phyloP scores from a whole-genome alignment of 2,329 filamentous ascomycete genomes.

The Diaporthe sp. region DNA sequence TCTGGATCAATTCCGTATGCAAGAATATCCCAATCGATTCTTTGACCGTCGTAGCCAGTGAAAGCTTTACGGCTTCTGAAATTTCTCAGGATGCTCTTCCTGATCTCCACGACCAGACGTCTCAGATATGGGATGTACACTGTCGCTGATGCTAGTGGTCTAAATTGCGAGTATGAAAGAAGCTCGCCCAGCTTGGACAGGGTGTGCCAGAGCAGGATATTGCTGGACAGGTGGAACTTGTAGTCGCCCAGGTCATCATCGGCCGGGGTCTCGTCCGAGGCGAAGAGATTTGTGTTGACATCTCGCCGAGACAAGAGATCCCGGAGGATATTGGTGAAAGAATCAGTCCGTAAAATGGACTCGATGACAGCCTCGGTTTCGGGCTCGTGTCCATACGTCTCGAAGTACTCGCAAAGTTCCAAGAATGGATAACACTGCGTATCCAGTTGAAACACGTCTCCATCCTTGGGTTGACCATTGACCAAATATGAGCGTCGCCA shows the following conservation, averaged over 20 bases:
- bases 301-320: constrained; percentile 38
- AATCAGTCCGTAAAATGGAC: constrained; percentile 27
- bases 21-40: constrained; percentile 4
- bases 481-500: constrained; percentile 45
- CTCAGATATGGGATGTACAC: not conserved
- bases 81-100: not conserved
- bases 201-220: constrained; percentile 44
- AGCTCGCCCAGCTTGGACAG: constrained; percentile 29
- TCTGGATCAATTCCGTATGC: constrained; percentile 40
- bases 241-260: constrained; percentile 42
- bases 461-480: constrained; percentile 44
- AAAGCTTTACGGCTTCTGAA: not conserved
- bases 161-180: not conserved
- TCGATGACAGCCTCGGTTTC: constrained; percentile 4
- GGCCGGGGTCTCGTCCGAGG: constrained; percentile 44
- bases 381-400: constrained; percentile 26
- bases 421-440: constrained; percentile 45
- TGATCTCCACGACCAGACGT: not conserved
- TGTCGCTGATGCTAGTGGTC: not conserved
- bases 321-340: constrained; percentile 35
- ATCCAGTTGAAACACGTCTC: constrained; percentile 44
- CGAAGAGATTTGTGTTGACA: constrained; percentile 33
- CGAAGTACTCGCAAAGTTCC: constrained; percentile 44
- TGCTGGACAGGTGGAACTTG: constrained; percentile 44
- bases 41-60: not conserved